These are phyloP conservation scores for Patellifolia procumbens DNA, from an alignment of 179 eudicot species.

Conservation along the genomic window DNA sequence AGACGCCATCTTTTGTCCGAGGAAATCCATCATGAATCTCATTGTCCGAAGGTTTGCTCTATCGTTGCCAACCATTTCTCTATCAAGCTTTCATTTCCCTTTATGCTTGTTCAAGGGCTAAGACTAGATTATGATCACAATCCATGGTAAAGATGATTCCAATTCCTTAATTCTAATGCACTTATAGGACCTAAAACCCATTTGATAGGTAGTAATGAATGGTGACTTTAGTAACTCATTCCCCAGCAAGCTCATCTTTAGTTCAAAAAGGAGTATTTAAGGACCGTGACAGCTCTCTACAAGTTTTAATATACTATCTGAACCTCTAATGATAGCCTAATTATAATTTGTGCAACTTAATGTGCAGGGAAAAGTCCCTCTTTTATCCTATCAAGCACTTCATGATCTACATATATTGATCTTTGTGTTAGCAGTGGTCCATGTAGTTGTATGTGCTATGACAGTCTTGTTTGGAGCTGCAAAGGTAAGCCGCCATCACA, in stretches of 20 bases:
- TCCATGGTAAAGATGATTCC: no score
- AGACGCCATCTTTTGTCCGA: slow-evolving; percentile 29
- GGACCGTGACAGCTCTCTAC: no score
- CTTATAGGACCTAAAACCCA: no score
- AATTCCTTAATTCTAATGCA: no score
- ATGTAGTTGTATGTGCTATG: slow-evolving; percentile 27
- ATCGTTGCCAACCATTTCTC: not conserved
- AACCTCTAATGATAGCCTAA: not conserved
- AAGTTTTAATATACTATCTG: not conserved
- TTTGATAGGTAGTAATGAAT: no score
- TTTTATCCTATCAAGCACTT: slow-evolving; percentile 25
- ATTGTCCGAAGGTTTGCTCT: slow-evolving; percentile 18
- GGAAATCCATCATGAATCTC: slow-evolving; percentile 1
- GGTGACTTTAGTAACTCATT: no score
- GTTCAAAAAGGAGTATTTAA: no score
- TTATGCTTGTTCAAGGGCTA: no score
- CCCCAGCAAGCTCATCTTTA: no score
- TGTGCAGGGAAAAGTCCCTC: slow-evolving; percentile 27
- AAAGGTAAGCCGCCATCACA: slow-evolving; percentile 16
- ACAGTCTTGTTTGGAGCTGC: slow-evolving; percentile 26
- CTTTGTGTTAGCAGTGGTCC: slow-evolving; percentile 27
- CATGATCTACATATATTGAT: slow-evolving; percentile 30
- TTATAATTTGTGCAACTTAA: no score
- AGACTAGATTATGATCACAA: no score
- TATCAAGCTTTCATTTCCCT: not conserved